These are phyloP conservation scores for Amorphotheca resinae DNA, from an alignment of 495 filamentous ascomycete species.

Conservation along the genomic window DNA sequence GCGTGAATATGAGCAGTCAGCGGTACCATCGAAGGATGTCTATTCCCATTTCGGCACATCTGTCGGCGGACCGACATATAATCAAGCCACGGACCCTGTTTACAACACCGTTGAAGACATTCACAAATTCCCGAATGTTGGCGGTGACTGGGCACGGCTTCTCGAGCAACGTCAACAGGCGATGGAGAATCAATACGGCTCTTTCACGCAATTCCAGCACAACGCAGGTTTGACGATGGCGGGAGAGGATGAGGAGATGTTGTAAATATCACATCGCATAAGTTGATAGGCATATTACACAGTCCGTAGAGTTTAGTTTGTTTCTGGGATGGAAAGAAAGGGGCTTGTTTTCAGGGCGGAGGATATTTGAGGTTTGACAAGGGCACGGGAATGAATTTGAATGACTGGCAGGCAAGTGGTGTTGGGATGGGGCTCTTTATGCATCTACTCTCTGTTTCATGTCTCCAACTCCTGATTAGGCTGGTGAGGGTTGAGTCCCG, in stretches of 20 bases:
- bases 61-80: conserved; percentile 35
- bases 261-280: conserved; percentile 17
- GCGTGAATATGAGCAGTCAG: conserved; percentile 34
- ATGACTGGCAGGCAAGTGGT: conserved; percentile 1
- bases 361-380: not conserved
- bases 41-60: conserved; percentile 26
- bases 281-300: conserved; percentile 14
- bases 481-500: conserved; percentile 2
- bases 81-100: conserved; percentile 46
- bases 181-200: conserved; percentile 46
- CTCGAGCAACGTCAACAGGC: conserved; percentile 32
- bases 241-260: conserved; percentile 19
- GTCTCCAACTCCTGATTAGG: conserved; percentile 11
- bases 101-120: conserved; percentile 32
- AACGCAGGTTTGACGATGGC: conserved; percentile 2
- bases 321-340: conserved; percentile 7
- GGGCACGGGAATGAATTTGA: not conserved
- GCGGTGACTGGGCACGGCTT: conserved; percentile 23
- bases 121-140: conserved; percentile 19
- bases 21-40: conserved; percentile 27
- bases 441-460: conserved; percentile 18
- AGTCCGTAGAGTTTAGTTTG: conserved; percentile 7
- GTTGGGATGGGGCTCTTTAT: conserved; percentile 5
- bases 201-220: conserved; percentile 12
- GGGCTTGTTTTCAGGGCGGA: not conserved